Evolutionary conservation across 345 rosid genomes (phyloP), one percentile per base, ranked within the genome.

Genomic region (Microthlaspi erraticum): DNA sequence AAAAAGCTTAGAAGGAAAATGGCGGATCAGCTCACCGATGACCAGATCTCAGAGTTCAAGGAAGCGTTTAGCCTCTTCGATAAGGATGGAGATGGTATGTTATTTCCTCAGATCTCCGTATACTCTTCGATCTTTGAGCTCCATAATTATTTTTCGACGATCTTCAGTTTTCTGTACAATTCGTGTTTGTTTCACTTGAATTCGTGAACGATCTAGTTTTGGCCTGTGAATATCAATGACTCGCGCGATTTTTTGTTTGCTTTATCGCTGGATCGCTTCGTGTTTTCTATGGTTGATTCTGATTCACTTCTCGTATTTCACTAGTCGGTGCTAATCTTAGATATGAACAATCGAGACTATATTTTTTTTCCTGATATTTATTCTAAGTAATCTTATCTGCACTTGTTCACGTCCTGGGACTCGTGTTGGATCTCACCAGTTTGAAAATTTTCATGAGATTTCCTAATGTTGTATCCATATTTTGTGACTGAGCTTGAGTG

Each of bases 11-110:
- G 3, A 37, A 77, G 36, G 29, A 48, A 61, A 73, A 79, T 82
- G 86, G 83, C 86, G 58, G 83, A 82, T 77, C 86, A 82, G 72
- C 81, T 80, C 59, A 82, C 82, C 51, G 83, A 82, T 56, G 83
- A 77, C 59, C 83, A 80, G 83, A 80, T 82, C 86, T 82, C 77
- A 12, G 80, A 77, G 68, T 77, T 77, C 73, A 77, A 77, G 77
- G 80, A 77, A 60, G 80, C 80, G 3, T 77, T 77, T 32, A 69
- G 62, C 55, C 73, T 79, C 29, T 83, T 81, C 79, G 84, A 78
- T 38, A 81, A 83, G 78, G 87, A 83, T 51, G 87, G 87, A 59
- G 87, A 83, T 63, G 87, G 87, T 83, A 43, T 26, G 73, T 65
- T 71, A 2, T 14, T 31, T 5, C 39, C 78, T 7, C 68, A 66